These are phyloP conservation scores for Ophiognomonia clavigignenti-juglandacearum DNA, from an alignment of 2,329 filamentous ascomycete species.

Conservation along the genomic window DNA sequence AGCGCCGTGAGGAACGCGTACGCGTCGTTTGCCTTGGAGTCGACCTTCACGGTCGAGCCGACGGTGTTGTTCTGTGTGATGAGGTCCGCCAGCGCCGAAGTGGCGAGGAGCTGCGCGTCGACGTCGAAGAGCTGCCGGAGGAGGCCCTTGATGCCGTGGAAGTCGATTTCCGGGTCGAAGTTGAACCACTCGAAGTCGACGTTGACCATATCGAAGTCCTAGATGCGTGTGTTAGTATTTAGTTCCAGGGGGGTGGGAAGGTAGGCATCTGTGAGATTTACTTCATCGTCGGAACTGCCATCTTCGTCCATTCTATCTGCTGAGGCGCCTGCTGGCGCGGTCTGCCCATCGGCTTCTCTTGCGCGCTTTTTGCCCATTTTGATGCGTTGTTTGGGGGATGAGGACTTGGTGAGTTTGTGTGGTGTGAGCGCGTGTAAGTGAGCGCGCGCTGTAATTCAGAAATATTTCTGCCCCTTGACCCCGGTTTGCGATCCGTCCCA, in stretches of 20 bases:
- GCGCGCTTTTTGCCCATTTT: conserved; percentile 32
- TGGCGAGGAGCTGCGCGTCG: conserved; percentile 79
- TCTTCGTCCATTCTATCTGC: conserved; percentile 36
- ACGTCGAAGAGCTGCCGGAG: conserved; percentile 89
- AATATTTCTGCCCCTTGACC: no score
- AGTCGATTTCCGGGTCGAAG: conserved; percentile 82
- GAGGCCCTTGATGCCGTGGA: conserved; percentile 88
- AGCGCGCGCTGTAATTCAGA: no score
- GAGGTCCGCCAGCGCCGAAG: conserved; percentile 80
- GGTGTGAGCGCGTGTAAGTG: neutral
- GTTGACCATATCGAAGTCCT: conserved; percentile 89
- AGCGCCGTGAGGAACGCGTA: conserved; percentile 89
- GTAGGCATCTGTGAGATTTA: conserved; percentile 25
- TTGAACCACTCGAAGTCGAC: conserved; percentile 99
- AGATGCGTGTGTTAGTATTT: conserved; percentile 16
- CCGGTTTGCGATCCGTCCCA: no score
- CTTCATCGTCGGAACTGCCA: conserved; percentile 49
- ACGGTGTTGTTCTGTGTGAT: conserved; percentile 83
- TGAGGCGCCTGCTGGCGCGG: conserved; percentile 20
- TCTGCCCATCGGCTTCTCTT: conserved; percentile 29
- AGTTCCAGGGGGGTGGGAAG: no score
- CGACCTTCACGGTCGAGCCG: conserved; percentile 95
- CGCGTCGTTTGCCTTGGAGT: conserved; percentile 86
- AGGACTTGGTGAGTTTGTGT: neutral
- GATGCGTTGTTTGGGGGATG: neutral